Evolutionary conservation across 2,329 filamentous ascomycete species (phyloP), one percentile per base, ranked within the genome.

Genomic region (Aspergillus sclerotialis): DNA sequence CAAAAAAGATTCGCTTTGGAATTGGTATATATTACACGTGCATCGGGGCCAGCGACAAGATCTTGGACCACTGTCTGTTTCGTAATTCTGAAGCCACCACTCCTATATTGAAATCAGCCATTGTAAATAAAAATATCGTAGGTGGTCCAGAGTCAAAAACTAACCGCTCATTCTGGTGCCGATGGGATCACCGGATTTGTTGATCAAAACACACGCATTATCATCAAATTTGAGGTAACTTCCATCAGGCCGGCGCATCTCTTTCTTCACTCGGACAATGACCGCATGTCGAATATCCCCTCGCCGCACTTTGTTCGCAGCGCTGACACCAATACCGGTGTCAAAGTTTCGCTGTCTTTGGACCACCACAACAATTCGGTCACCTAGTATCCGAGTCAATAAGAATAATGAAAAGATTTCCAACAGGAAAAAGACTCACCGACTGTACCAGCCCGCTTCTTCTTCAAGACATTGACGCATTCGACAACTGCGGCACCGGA

Each of bases 51-150:
- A 98, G 77, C 50, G 86, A 94, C 58, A 98, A 66, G 53, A 98
- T 96, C 77, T 96, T 98, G 53, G 88, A 94, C 92, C 92, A 98
- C 68, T 94, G 83, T 73, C 85, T 92, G 59, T 85, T 78, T 60
- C 85, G 80, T 62, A 98, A 66, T 70, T 98, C 92, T 18, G 80
- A 75, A 39, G 88, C 92, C 28, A 98, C 92, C 28, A 96, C 78
- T 46, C 89, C 78, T 78, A 56, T 52, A 43, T 53, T 35, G 55
- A 49, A 44, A 47, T 39, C 30, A 27, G 43, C 19, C 23, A 31
- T 11, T 18, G 25, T 12, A 33, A 42, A 16, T 24, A 27, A n/a
- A 36, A 26, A 17, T n/a, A 17, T 9, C n/a, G 8, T 12, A 7
- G 18, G 7, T 16, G 32, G 13, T 14, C 14, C 11, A n/a, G 28